Evolutionary conservation across 2,329 filamentous ascomycete genomes (phyloP).

Genomic region (Uncinocarpus reesii): DNA sequence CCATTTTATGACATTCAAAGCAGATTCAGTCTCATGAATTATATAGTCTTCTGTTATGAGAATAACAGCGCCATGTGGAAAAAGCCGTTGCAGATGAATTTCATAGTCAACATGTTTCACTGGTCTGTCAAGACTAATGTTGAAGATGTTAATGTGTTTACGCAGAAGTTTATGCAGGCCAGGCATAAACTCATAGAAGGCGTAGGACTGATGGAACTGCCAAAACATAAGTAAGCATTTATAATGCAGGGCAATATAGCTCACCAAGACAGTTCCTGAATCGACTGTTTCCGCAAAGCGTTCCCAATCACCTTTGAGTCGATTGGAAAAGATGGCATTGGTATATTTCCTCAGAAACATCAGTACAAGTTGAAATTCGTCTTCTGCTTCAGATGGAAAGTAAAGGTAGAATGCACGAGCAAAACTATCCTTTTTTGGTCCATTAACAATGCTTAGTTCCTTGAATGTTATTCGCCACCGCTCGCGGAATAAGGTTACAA

Average conservation of each 20-base stretch:
- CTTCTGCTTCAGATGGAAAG: slow-evolving; percentile 23
- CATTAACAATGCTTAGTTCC: slow-evolving; percentile 21
- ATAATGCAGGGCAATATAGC: slow-evolving; percentile 8
- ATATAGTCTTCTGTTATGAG: slow-evolving; percentile 36
- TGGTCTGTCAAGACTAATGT: slow-evolving; percentile 23
- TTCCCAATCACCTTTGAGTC: slow-evolving; percentile 27
- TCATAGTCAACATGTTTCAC: slow-evolving; percentile 21
- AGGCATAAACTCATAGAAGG: slow-evolving; percentile 24
- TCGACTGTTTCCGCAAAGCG: slow-evolving; percentile 24
- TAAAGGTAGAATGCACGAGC: slow-evolving; percentile 28
- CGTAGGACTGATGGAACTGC: slow-evolving; percentile 32
- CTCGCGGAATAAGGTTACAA: slow-evolving; percentile 13
- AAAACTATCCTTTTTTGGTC: slow-evolving; percentile 11
- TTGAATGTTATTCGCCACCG: slow-evolving; percentile 24
- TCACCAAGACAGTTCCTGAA: slow-evolving; percentile 29
- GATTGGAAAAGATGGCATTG: slow-evolving; percentile 25
- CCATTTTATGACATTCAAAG: slow-evolving; percentile 30
- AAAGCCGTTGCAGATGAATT: slow-evolving; percentile 29
- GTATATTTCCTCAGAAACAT: slow-evolving; percentile 22
- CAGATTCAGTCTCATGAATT: slow-evolving; percentile 22
- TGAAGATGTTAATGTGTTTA: slow-evolving; percentile 28
- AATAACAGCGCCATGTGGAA: slow-evolving; percentile 30
- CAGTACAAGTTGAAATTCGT: slow-evolving; percentile 23
- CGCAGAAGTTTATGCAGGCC: slow-evolving; percentile 21
- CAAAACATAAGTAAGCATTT: neutral